Percentiles rank a stretch among this genome's conserved stretches.
These are phyloP conservation scores for Plantago major DNA, from an alignment of 257 asterid genomes.

Conservation along the genomic window DNA sequence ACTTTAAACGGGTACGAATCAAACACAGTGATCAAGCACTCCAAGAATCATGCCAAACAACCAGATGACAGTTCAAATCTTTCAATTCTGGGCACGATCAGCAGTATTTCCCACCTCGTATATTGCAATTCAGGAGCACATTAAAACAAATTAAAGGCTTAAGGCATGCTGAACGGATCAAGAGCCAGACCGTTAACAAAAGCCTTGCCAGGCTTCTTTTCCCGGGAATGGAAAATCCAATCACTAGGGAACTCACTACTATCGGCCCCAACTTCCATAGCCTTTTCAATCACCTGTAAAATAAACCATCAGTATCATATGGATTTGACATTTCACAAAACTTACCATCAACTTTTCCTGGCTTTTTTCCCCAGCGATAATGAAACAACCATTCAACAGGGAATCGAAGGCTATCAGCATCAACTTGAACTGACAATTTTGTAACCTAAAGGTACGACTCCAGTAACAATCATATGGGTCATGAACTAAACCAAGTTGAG, in stretches of 20 bases:
- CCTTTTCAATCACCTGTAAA: slow-evolving; percentile 80
- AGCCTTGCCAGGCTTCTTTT: slow-evolving; percentile 93
- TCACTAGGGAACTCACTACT: slow-evolving; percentile 82
- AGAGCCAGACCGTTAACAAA: slow-evolving; percentile 91
- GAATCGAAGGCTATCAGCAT: slow-evolving; percentile 77
- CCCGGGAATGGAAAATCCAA: slow-evolving; percentile 97
- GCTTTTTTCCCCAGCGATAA: slow-evolving; percentile 94
- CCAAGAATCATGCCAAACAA: no score
- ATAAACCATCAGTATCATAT: slow-evolving; percentile 41
- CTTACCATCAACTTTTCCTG: slow-evolving; percentile 92
- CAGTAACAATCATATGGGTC: slow-evolving; percentile 34
- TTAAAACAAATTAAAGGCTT: slow-evolving; percentile 13
- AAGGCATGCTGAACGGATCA: slow-evolving; percentile 39
- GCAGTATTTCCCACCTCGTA: slow-evolving; percentile 14
- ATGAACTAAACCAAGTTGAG: slow-evolving; percentile 19
- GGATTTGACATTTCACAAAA: slow-evolving; percentile 23
- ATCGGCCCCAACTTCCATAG: slow-evolving; percentile 89
- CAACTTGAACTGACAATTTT: slow-evolving; percentile 73
- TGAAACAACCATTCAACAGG: slow-evolving; percentile 96
- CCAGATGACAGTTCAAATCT: no score
- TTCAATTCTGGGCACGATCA: slow-evolving; percentile 16
- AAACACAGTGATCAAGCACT: no score
- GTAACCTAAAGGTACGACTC: slow-evolving; percentile 73
- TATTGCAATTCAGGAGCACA: background rate
- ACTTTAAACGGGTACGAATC: background rate